phyloP scores from a whole-genome alignment of 192 early-diverging fungal genomes.

The Coemansia sp. region DNA sequence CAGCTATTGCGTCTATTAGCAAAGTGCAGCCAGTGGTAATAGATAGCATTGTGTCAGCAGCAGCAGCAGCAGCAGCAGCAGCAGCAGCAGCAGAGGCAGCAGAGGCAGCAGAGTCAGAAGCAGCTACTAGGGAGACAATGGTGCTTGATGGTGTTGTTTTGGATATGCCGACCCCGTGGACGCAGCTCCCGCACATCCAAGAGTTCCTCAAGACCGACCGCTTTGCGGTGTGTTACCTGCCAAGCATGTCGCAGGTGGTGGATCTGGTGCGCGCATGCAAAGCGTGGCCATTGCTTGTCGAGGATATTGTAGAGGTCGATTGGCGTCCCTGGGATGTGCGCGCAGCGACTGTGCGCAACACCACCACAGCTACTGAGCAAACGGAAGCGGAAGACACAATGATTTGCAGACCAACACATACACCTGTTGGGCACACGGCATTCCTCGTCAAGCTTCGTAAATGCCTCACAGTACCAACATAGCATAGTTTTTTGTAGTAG shows the following conservation, averaged over 20 bases:
- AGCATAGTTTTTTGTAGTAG: neutral
- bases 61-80: too few relatives aligned
- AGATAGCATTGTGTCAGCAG: neutral
- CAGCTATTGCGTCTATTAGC: neutral
- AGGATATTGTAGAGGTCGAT: slow-evolving; percentile 41
- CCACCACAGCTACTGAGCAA: neutral
- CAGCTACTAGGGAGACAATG: neutral
- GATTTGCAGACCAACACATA: slow-evolving; percentile 56
- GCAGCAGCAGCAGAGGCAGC: too few relatives aligned
- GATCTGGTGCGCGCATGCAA: slow-evolving; percentile 23
- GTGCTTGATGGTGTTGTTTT: slow-evolving; percentile 31
- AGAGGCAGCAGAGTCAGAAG: too few relatives aligned
- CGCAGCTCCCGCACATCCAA: slow-evolving; percentile 27
- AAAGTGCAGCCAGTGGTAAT: neutral
- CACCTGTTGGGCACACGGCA: slow-evolving; percentile 55
- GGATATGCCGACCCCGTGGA: slow-evolving; percentile 53
- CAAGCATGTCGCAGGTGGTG: slow-evolving; percentile 50
- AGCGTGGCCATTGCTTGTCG: slow-evolving; percentile 36
- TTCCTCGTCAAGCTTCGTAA: slow-evolving; percentile 58
- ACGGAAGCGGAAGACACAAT: slow-evolving; percentile 31
- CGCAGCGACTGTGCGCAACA: slow-evolving; percentile 27
- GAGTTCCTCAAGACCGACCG: slow-evolving; percentile 29
- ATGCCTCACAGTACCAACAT: neutral
- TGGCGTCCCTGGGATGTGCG: slow-evolving; percentile 50
- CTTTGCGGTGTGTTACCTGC: slow-evolving; percentile 43